Percentiles rank a stretch among this genome's conserved stretches.
These are phyloP conservation scores for Xylaria sp. DNA, from an alignment of 2,329 filamentous ascomycete genomes.

Conservation along the genomic window DNA sequence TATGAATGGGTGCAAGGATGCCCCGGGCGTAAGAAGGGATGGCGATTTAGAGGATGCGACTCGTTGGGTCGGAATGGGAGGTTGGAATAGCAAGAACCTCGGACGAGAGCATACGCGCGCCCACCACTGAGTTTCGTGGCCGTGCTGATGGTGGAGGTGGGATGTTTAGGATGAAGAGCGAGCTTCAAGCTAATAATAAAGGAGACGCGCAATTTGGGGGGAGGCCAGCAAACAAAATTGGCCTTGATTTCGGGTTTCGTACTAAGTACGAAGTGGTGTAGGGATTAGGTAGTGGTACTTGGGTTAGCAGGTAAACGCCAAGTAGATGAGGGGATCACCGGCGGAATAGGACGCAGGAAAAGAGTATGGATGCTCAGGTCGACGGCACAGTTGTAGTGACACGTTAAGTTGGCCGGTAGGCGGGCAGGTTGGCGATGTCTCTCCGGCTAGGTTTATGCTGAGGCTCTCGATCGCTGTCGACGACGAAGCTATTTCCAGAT, in stretches of 20 bases:
- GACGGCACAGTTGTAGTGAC: background rate
- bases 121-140: background rate
- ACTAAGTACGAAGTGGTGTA: background rate
- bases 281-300: background rate
- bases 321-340: background rate
- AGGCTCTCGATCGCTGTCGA: too few relatives aligned
- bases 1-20: background rate
- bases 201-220: constrained; percentile 9
- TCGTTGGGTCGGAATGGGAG: background rate
- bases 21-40: background rate
- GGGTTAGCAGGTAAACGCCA: background rate
- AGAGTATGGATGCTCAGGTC: background rate
- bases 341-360: background rate
- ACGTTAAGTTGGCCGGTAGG: too few relatives aligned
- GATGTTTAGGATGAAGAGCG: background rate
- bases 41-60: background rate
- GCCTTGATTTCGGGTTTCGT: constrained; percentile 1
- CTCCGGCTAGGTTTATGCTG: too few relatives aligned
- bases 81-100: background rate
- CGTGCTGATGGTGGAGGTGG: background rate
- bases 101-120: constrained; percentile 4
- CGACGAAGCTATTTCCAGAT: background rate
- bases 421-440: too few relatives aligned
- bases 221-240: constrained; percentile 16
- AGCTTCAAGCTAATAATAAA: constrained; percentile 4